Base-by-base conservation (phyloP, 2,329 filamentous ascomycete species). In the Curvularia hawaiiensis region DNA sequence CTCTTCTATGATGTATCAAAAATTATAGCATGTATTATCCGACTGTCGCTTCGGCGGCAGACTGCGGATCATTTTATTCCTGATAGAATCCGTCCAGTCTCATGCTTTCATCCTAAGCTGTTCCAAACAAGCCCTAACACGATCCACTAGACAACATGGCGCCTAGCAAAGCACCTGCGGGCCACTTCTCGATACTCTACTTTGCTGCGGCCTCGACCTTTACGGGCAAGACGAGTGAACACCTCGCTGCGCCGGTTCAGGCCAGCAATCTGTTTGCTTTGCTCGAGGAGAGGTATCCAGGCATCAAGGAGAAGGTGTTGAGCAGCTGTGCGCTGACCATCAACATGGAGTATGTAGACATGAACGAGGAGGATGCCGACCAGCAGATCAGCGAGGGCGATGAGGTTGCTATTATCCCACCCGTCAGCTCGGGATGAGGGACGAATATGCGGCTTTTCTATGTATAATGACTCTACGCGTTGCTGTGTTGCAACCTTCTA, bases 381-480 rank as follows among this genome's bases (percentile, higher is more conserved):
- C 65, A 80, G 26, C 73, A 85, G 54, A 89, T 96, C 56, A 78
- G 86, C 50, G 85, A 86, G 61, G 90, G 88, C 28, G 91, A 96
- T 71, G 92, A 96, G 78, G 90, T 96, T 54, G 92, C 90, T 41
- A 89, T 96, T 35, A 94, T 96, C 56, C 91, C 92, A 33, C 91
- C 92, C 10, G 92, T 96, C 64, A 96, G 91, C 80, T 92, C 91
- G 38, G 91, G 91, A 22, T 61, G 40, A 52, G 44, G 54, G 3
- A 7, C 12, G 22, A 28, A 4, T 14, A 26, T n/a, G 22, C 8
- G 28, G 46, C 31, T 39, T 14, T 49, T 12, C 5, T 10, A 46
- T 39, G 18, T 4, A 26, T 12, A 5, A 57, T 38, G 44, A 49
- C 16, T 9, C 12, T 39, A 39, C 18, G 31, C 49, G 30, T 30